Percentiles rank a stretch among this genome's conserved stretches.
Conservation (phyloP, 371 early-diverging fungal species). For the Mortierella sp. region DNA sequence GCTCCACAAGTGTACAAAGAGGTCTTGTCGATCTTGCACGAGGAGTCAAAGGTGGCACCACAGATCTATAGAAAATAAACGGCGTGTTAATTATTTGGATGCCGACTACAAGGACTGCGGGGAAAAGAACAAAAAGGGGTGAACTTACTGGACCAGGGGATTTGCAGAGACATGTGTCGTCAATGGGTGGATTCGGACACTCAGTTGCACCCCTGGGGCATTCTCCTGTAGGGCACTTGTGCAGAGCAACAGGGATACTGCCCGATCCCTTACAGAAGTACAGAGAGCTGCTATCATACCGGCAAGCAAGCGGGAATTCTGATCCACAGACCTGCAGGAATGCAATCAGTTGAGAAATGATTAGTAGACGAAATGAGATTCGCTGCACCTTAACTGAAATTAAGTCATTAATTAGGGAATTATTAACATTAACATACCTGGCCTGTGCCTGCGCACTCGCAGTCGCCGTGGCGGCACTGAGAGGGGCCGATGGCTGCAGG, state of each 20-base stretch:
- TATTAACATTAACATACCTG: background rate
- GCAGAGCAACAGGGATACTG: background rate
- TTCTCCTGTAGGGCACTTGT: background rate
- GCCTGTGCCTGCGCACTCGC: slow-evolving; percentile 14
- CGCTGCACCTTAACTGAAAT: background rate
- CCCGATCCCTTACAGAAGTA: background rate
- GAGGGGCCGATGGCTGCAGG: background rate
- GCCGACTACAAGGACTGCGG: background rate
- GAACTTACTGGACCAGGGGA: background rate
- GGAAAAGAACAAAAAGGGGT: background rate
- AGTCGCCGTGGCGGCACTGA: slow-evolving; percentile 10
- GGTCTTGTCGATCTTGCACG: background rate
- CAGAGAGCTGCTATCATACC: background rate
- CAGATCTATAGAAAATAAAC: slow-evolving; percentile 15
- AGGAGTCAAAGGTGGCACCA: background rate
- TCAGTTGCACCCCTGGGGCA: slow-evolving; percentile 3
- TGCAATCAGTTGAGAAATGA: background rate
- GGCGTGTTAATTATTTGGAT: background rate
- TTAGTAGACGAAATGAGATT: background rate
- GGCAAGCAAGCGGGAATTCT: background rate
- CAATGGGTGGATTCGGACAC: background rate
- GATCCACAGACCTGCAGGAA: background rate
- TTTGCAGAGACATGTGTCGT: background rate
- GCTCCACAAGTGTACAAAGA: slow-evolving; percentile 6
- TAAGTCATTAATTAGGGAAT: background rate